A percentile compares a stretch with the other conserved stretches of the same genome.
Evolutionary conservation across 768 basidiomycete genomes (phyloP).

Genomic region (Calocera viscosa): DNA sequence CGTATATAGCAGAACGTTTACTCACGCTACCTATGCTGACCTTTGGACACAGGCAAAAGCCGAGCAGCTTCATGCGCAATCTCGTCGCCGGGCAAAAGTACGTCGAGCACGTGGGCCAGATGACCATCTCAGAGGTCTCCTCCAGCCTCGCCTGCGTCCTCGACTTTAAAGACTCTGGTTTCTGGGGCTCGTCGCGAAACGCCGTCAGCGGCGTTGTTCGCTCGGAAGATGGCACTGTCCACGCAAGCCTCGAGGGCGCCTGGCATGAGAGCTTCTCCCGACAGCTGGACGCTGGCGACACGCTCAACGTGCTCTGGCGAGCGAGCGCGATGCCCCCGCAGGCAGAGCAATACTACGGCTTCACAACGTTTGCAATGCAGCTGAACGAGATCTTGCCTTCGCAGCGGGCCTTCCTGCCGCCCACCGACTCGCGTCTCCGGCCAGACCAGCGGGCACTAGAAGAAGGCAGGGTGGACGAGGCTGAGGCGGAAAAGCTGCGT

Average conservation of each 20-base stretch:
- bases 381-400: slow-evolving; percentile 68
- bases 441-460: slow-evolving; percentile 77
- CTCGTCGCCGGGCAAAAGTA: slow-evolving; percentile 86
- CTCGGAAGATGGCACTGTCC: slow-evolving; percentile 40
- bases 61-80: slow-evolving; percentile 80
- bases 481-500: slow-evolving; percentile 58
- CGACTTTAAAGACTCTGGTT: slow-evolving; percentile 80
- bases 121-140: slow-evolving; percentile 55
- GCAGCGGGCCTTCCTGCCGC: slow-evolving; percentile 49
- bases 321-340: slow-evolving; percentile 61
- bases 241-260: slow-evolving; percentile 66
- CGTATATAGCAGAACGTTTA: slow-evolving; percentile 18
- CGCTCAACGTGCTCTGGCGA: slow-evolving; percentile 64
- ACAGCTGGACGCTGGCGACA: slow-evolving; percentile 48
- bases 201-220: slow-evolving; percentile 52
- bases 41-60: slow-evolving; percentile 50
- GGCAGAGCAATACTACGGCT: slow-evolving; percentile 62
- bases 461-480: slow-evolving; percentile 54
- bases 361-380: slow-evolving; percentile 65
- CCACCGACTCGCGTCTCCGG: slow-evolving; percentile 69
- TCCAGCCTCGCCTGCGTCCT: slow-evolving; percentile 48
- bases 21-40: slow-evolving; percentile 2
- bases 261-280: slow-evolving; percentile 79
- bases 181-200: slow-evolving; percentile 62
- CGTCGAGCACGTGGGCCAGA: slow-evolving; percentile 69